Evolutionary conservation across 2,329 filamentous ascomycete genomes (phyloP).

Genomic region (Cladosporium halotolerans): DNA sequence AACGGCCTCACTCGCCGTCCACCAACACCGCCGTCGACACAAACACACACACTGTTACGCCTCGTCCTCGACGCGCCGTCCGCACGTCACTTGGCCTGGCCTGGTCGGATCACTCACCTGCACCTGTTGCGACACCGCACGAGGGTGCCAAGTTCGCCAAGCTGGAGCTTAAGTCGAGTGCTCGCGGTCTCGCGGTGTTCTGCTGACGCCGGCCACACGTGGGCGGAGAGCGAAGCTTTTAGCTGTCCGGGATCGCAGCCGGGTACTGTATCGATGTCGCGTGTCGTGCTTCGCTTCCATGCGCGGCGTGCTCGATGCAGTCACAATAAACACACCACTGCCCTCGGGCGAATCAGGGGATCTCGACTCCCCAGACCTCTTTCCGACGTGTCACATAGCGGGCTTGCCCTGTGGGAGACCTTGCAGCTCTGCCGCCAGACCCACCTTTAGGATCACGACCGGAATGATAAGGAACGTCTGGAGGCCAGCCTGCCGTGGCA

Average conservation of each 20-base stretch:
- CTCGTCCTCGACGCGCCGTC: too few species aligned
- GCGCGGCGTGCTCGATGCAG: not conserved
- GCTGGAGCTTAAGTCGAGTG: conserved; percentile 4
- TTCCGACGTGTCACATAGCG: conserved; percentile 3
- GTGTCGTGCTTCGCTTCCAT: too few species aligned
- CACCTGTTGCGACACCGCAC: conserved; percentile 6
- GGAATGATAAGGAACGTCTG: too few species aligned
- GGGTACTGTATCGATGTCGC: not conserved
- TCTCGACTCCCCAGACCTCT: not conserved
- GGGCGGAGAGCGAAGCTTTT: not conserved
- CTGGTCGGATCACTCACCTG: conserved; percentile 7
- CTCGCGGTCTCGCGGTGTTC: not conserved
- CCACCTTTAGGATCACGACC: not conserved
- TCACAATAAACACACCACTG: not conserved
- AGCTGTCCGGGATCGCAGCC: not conserved
- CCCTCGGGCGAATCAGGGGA: too few species aligned
- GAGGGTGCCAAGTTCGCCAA: conserved; percentile 7
- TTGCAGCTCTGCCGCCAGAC: not conserved
- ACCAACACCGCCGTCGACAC: too few species aligned
- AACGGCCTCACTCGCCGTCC: too few species aligned
- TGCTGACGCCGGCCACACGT: not conserved
- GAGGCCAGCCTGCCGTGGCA: too few species aligned
- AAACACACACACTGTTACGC: too few species aligned
- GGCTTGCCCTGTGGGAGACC: not conserved
- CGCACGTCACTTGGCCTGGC: too few species aligned